Conservation (phyloP, 352 stramenopile species). For the Thalassiosira mediterranea region DNA sequence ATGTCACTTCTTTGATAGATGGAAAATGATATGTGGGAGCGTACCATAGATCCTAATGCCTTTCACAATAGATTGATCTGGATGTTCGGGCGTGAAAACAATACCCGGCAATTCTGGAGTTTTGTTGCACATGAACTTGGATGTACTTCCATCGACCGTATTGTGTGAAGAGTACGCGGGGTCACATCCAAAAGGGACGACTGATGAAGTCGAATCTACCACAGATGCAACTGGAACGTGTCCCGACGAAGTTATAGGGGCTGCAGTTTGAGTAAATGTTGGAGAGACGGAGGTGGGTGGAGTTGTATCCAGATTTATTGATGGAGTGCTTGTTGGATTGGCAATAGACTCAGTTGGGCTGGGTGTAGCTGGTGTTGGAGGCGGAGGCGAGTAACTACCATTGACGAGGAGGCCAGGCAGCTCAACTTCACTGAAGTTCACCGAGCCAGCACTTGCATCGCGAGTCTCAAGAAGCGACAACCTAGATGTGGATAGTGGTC, state of each 20-base stretch:
- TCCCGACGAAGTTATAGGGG: too few species aligned
- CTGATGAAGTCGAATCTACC: too few species aligned
- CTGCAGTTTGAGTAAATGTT: too few species aligned
- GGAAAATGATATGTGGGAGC: neutral
- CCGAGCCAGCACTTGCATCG: neutral
- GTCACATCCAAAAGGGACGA: too few species aligned
- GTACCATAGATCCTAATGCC: neutral
- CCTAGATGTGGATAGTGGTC: neutral
- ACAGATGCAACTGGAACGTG: too few species aligned
- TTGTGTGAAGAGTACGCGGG: too few species aligned
- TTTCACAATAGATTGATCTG: neutral
- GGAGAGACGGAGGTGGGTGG: too few species aligned
- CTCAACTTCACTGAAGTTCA: slow-evolving; percentile 20
- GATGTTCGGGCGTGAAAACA: neutral
- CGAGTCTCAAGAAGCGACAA: neutral
- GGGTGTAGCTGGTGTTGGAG: neutral
- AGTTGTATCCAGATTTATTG: neutral
- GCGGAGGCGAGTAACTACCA: neutral
- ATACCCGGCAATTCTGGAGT: neutral
- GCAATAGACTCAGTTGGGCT: neutral
- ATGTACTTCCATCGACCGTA: neutral
- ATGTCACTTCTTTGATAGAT: neutral
- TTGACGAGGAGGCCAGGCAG: slow-evolving; percentile 7
- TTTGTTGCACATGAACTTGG: neutral
- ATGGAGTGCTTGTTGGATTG: neutral